A percentile compares a stretch with the other conserved stretches of the same genome.
Evolutionary conservation across 1,284 basidiomycete genomes (phyloP).

Genomic region (Lentinus polychrous): DNA sequence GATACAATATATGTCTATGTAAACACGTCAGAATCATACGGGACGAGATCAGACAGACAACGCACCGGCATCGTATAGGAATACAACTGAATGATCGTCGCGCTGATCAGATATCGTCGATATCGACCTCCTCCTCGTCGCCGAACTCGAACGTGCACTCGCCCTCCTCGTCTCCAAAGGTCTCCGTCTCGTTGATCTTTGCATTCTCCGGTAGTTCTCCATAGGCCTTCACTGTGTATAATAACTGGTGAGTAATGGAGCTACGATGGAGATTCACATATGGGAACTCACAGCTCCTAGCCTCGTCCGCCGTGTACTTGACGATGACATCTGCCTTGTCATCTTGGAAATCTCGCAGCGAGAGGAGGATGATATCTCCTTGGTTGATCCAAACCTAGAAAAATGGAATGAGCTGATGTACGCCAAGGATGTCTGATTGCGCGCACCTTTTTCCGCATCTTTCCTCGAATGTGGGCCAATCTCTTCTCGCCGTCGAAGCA

Average conservation of each 20-base stretch:
- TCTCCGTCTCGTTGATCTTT: conserved; percentile 98
- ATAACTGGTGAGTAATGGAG: not conserved
- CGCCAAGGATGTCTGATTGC: not conserved
- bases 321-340: conserved; percentile 99
- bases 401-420: conserved; percentile 1
- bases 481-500: conserved; percentile 99
- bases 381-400: conserved; percentile 97
- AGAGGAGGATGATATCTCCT: conserved; percentile 95
- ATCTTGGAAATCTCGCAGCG: conserved; percentile 98
- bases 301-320: conserved; percentile 96
- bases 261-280: conserved; percentile 12
- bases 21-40: not conserved
- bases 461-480: conserved; percentile 96
- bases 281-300: conserved; percentile 74
- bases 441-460: conserved; percentile 97
- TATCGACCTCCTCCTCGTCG: conserved; percentile 78
- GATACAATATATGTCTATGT: conserved; percentile 11
- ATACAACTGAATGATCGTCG: conserved; percentile 22
- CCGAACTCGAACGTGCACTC: conserved; percentile 88
- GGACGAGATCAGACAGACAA: not conserved
- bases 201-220: conserved; percentile 97
- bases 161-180: conserved; percentile 86
- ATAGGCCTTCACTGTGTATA: conserved; percentile 79
- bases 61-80: conserved; percentile 8
- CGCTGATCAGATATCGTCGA: conserved; percentile 61